A percentile compares a stretch with the other conserved stretches of the same genome.
Evolutionary conservation across 495 filamentous ascomycete species (phyloP).

Genomic region (Neurospora sp.): DNA sequence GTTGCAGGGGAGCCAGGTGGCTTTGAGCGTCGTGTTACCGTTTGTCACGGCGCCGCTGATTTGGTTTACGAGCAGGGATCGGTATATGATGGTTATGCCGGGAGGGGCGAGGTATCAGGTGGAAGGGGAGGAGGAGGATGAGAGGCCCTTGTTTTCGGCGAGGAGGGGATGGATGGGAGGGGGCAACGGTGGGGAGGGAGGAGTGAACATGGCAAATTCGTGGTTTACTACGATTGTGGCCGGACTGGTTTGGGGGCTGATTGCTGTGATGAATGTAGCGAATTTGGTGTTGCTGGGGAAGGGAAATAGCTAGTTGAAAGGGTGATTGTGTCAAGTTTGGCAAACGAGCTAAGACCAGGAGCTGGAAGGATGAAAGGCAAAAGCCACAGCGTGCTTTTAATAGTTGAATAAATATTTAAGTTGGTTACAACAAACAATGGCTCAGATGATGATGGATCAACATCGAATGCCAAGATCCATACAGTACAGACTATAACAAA

Average conservation of each 20-base stretch:
- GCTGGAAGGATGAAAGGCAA: background rate
- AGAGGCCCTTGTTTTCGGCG: conserved; percentile 1
- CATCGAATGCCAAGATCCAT: background rate
- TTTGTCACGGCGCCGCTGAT: conserved; percentile 77
- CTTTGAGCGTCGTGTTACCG: conserved; percentile 67
- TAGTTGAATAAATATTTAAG: background rate
- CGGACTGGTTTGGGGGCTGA: conserved; percentile 54
- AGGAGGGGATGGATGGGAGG: background rate
- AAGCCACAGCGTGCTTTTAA: background rate
- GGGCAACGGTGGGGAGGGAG: conserved; percentile 6
- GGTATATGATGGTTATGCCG: conserved; percentile 65
- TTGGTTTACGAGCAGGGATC: conserved; percentile 73
- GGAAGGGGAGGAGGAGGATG: conserved; percentile 8
- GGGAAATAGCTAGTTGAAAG: conserved; percentile 20
- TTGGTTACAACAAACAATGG: background rate
- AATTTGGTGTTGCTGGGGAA: conserved; percentile 58
- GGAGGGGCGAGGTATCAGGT: conserved; percentile 23
- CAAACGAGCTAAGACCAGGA: too few species aligned
- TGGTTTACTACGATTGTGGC: conserved; percentile 46
- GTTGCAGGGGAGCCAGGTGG: conserved; percentile 70
- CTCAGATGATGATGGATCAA: background rate
- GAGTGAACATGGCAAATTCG: conserved; percentile 51
- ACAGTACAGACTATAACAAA: background rate
- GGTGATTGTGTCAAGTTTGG: background rate
- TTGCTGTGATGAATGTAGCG: conserved; percentile 63